Percentiles rank a stretch among this genome's conserved stretches.
phyloP scores from a whole-genome alignment of 1,139 yeast species.

The Meyerozyma smithsonii region DNA sequence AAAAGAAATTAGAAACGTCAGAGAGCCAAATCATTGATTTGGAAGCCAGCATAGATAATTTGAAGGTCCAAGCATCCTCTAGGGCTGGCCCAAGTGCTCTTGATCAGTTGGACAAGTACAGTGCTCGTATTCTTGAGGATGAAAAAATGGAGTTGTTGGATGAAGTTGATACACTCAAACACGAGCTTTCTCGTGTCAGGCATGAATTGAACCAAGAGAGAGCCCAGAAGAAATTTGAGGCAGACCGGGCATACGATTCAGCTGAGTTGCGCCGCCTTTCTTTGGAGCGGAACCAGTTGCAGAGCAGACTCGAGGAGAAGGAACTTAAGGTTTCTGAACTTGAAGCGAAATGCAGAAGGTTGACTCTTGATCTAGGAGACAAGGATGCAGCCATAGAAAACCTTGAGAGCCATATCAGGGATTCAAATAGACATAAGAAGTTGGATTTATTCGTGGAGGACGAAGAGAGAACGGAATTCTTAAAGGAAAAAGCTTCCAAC shows the following conservation, averaged over 20 bases:
- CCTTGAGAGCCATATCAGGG: slow-evolving; percentile 22
- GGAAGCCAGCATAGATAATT: slow-evolving; percentile 16
- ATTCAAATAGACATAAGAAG: slow-evolving; percentile 20
- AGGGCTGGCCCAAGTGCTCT: slow-evolving; percentile 16
- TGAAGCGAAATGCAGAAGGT: slow-evolving; percentile 18
- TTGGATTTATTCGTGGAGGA: slow-evolving; percentile 20
- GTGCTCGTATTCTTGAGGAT: slow-evolving; percentile 15
- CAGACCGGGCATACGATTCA: background rate
- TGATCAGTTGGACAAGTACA: slow-evolving; percentile 21
- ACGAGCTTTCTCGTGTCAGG: slow-evolving; percentile 7
- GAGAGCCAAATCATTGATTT: slow-evolving; percentile 11
- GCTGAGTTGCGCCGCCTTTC: slow-evolving; percentile 1
- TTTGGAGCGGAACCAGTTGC: slow-evolving; percentile 6
- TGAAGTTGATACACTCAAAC: slow-evolving; percentile 8
- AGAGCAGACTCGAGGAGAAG: slow-evolving; percentile 8
- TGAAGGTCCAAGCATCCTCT: slow-evolving; percentile 8
- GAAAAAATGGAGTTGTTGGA: slow-evolving; percentile 12
- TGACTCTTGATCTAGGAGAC: slow-evolving; percentile 21
- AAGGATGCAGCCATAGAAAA: slow-evolving; percentile 31
- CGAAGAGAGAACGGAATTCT: slow-evolving; percentile 27
- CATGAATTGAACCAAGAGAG: slow-evolving; percentile 1
- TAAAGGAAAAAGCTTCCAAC: slow-evolving; percentile 26
- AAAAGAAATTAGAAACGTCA: slow-evolving; percentile 9
- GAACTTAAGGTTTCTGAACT: slow-evolving; percentile 8
- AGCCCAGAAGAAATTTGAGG: background rate